Base-by-base conservation (phyloP, 768 basidiomycete genomes). In the Tulasnella sp. region DNA sequence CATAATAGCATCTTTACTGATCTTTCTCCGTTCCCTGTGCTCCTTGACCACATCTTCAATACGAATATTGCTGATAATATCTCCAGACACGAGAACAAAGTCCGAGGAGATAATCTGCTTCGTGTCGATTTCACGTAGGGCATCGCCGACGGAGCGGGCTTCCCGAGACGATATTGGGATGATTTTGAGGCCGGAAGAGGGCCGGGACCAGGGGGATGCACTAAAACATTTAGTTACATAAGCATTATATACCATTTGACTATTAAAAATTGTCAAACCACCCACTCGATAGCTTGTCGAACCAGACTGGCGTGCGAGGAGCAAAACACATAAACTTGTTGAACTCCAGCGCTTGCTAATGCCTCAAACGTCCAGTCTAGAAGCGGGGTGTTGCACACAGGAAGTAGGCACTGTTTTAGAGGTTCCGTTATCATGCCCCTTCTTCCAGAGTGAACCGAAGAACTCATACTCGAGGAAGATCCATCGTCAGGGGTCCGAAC, bases 321-420 rank as follows among this genome's bases (percentile, higher is more conserved):
- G 79, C 95, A 95, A 76, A 98, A 88, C 62, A 99, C 90, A 79
- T 97, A 96, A 73, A 97, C 91, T 81, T 98, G 93, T 79, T 95
- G 92, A 40, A 99, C 94, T 69, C 94, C 94, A 39, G 94, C 93
- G n/a, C 97, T 84, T 35, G 93, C 89, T 40, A 99, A 86, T 79
- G 91, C 91, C 79, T 99, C 97, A 74, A 98, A 89, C 3, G 97
- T 98, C 95, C 96, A 98, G 76, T 94, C 92, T 39, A 99, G 84
- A 36, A 99, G 81, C 4, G 95, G 90, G 0, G 91, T 90, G 80
- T 98, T 98, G 81, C 95, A 95, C 76, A 98, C 86, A 0, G 96
- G 97, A 29, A 98, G 83, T 12, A 98, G 85, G 80, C 93, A 95
- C 93, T 95, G 74, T 65, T 72, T 2, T 22, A 6, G 40, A 11